These are phyloP conservation scores for Microdochium paspali DNA, from an alignment of 2,329 filamentous ascomycete genomes.

Conservation along the genomic window DNA sequence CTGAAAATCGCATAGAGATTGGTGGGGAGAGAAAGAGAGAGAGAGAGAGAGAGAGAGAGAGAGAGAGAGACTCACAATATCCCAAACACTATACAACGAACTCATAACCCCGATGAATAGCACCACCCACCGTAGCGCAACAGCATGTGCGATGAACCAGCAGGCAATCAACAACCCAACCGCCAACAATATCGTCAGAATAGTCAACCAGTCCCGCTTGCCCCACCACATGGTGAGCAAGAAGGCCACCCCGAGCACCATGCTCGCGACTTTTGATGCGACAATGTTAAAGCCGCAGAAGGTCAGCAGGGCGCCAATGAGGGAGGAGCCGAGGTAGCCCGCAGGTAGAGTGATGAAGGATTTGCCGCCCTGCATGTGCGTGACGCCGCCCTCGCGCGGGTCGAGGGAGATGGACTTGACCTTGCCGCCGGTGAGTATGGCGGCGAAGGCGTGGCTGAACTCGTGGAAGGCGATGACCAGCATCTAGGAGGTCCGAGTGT, in stretches of 20 bases:
- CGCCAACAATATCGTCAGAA: slow-evolving; percentile 59
- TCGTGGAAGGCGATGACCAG: slow-evolving; percentile 78
- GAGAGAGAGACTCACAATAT: slow-evolving; percentile 45
- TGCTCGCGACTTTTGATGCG: slow-evolving; percentile 68
- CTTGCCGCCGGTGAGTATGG: slow-evolving; percentile 60
- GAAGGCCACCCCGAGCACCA: slow-evolving; percentile 65
- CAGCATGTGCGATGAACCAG: slow-evolving; percentile 73
- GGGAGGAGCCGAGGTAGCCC: slow-evolving; percentile 66
- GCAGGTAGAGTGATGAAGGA: slow-evolving; percentile 64
- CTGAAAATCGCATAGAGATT: no score
- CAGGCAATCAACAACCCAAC: slow-evolving; percentile 63
- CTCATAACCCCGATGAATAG: slow-evolving; percentile 80
- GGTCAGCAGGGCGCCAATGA: slow-evolving; percentile 69
- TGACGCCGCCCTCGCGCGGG: slow-evolving; percentile 69
- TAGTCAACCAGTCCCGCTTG: slow-evolving; percentile 67
- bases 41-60: not conserved
- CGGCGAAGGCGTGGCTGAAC: slow-evolving; percentile 65
- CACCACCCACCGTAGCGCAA: slow-evolving; percentile 64
- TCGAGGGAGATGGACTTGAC: slow-evolving; percentile 69
- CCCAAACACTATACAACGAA: slow-evolving; percentile 72
- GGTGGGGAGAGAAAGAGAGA: not conserved
- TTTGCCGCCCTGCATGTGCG: slow-evolving; percentile 65
- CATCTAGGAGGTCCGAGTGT: no score
- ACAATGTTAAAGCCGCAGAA: slow-evolving; percentile 78
- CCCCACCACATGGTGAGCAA: slow-evolving; percentile 78